These are phyloP conservation scores for Sutorius eximius DNA, from an alignment of 1,284 basidiomycete species.

Conservation along the genomic window DNA sequence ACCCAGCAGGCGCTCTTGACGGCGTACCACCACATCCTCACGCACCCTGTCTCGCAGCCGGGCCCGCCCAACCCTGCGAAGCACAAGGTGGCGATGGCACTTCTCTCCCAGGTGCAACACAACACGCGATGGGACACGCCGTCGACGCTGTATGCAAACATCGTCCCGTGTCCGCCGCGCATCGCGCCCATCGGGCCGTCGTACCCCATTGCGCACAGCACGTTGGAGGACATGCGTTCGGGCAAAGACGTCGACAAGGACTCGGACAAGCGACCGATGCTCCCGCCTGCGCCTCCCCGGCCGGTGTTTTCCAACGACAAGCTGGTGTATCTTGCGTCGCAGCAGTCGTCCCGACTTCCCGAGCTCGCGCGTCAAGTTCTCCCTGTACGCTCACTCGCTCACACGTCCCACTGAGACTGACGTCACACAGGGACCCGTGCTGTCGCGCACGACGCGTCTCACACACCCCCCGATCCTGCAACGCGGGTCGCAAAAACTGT, in stretches of 20 bases:
- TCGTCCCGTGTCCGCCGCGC: constrained; percentile 54
- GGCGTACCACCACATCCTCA: constrained; percentile 65
- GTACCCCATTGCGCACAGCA: constrained; percentile 28
- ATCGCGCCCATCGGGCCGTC: constrained; percentile 36
- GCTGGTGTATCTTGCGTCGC: constrained; percentile 31
- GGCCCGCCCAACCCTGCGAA: constrained; percentile 51
- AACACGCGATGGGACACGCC: constrained; percentile 66
- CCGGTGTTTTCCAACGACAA: constrained; percentile 53
- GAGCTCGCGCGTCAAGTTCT: constrained; percentile 60
- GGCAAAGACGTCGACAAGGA: constrained; percentile 34
- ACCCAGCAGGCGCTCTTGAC: constrained; percentile 61
- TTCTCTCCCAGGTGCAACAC: constrained; percentile 55
- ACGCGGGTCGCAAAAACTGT: constrained; percentile 55
- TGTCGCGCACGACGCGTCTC: constrained; percentile 61
- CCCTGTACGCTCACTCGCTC: constrained; percentile 46
- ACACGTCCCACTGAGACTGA: neutral
- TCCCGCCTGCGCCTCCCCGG: constrained; percentile 53
- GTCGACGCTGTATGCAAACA: constrained; percentile 58
- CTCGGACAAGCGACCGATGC: constrained; percentile 44
- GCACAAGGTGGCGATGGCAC: constrained; percentile 68
- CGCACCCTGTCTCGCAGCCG: constrained; percentile 47
- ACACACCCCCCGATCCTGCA: constrained; percentile 60
- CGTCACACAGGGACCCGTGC: constrained; percentile 38
- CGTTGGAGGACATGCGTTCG: constrained; percentile 23
- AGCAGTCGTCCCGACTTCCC: constrained; percentile 48